Percentiles rank a stretch among this genome's conserved stretches.
Conservation (phyloP, 148 eudicot species). For the Heliamphora exappendiculata region DNA sequence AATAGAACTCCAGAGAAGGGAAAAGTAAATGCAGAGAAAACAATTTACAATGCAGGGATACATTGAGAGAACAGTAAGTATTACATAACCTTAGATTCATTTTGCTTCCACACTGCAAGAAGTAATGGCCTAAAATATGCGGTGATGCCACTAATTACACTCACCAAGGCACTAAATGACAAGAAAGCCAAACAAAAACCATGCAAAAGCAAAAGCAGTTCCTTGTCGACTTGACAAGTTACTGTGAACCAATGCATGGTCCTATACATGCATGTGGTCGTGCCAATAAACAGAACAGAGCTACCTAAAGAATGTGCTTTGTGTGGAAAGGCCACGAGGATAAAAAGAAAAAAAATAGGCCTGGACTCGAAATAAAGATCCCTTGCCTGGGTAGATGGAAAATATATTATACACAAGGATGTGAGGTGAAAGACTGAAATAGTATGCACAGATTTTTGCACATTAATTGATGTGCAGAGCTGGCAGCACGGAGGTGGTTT, state of each 20-base stretch:
- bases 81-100: slow-evolving; percentile 10
- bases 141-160: no score
- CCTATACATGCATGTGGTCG: slow-evolving; percentile 11
- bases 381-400: neutral
- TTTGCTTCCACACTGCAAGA: slow-evolving; percentile 10
- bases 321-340: slow-evolving; percentile 11
- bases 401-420: slow-evolving; percentile 16
- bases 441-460: slow-evolving; percentile 25
- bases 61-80: neutral
- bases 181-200: neutral
- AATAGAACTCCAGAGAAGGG: no score
- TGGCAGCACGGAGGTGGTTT: neutral
- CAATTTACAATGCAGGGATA: slow-evolving; percentile 10
- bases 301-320: slow-evolving; percentile 25
- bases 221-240: slow-evolving; percentile 24
- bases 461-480: slow-evolving; percentile 11
- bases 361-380: slow-evolving; percentile 11
- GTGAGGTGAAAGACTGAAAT: slow-evolving; percentile 3
- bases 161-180: neutral
- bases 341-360: slow-evolving; percentile 24
- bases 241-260: slow-evolving; percentile 20
- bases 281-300: neutral
- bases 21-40: no score
- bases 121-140: slow-evolving; percentile 7
- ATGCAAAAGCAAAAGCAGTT: slow-evolving; percentile 1